phyloP scores from a whole-genome alignment of 2,329 filamentous ascomycete species.

The Fusarium sp. region DNA sequence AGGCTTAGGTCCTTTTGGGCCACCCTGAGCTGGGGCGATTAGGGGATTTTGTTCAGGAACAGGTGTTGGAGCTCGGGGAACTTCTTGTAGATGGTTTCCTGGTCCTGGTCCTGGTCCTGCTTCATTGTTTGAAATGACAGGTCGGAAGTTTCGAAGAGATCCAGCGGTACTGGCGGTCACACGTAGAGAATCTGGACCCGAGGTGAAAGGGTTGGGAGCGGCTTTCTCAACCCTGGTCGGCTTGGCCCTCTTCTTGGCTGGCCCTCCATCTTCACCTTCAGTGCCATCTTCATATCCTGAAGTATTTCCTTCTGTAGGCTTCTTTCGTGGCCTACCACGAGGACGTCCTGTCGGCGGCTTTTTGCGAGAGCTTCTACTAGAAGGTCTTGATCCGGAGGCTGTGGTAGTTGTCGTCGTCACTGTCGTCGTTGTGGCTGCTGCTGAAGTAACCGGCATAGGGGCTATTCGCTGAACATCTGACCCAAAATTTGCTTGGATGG shows the following conservation, averaged over 20 bases:
- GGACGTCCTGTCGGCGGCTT: slow-evolving; percentile 66
- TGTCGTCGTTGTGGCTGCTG: slow-evolving; percentile 34
- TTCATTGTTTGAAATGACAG: slow-evolving; percentile 68
- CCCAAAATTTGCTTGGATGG: slow-evolving; percentile 34
- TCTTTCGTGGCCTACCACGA: slow-evolving; percentile 68
- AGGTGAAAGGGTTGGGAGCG: slow-evolving; percentile 78
- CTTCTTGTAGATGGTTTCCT: slow-evolving; percentile 72
- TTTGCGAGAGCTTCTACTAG: slow-evolving; percentile 67
- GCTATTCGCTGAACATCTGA: slow-evolving; percentile 54
- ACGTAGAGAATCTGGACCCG: slow-evolving; percentile 81
- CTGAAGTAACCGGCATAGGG: slow-evolving; percentile 50
- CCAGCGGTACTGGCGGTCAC: slow-evolving; percentile 93
- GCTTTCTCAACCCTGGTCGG: slow-evolving; percentile 78
- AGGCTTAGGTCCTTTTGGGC: slow-evolving; percentile 53
- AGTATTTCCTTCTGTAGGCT: slow-evolving; percentile 72
- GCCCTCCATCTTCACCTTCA: slow-evolving; percentile 65
- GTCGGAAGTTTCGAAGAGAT: slow-evolving; percentile 86
- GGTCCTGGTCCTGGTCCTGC: slow-evolving; percentile 55
- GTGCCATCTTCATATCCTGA: slow-evolving; percentile 79
- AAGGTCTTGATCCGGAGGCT: slow-evolving; percentile 62
- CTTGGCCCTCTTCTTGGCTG: slow-evolving; percentile 78
- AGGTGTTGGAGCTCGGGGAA: slow-evolving; percentile 83
- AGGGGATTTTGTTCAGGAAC: slow-evolving; percentile 66
- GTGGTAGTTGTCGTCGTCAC: slow-evolving; percentile 32
- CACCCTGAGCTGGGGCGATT: slow-evolving; percentile 47